Base-by-base conservation (phyloP, 805 yeast genomes). In the Pichia heedii region DNA sequence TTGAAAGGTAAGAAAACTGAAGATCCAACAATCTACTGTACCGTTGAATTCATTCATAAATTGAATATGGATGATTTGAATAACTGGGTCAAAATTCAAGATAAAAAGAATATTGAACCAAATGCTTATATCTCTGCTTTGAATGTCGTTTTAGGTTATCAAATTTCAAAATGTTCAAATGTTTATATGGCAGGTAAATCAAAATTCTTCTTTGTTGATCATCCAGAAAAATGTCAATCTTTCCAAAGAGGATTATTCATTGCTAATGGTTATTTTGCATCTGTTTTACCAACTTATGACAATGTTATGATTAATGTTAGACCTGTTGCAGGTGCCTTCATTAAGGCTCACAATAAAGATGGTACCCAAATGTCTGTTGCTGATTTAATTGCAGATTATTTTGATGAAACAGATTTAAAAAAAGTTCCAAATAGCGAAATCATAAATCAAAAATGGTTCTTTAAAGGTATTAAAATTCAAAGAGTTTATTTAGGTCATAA, bases 251-350 rank as follows among this genome's bases (percentile, higher is more conserved):
- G 64, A 21, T 42, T 60, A 16, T 54, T 45, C 19, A 54, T 61
- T 24, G 58, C 58, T 26, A 54, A 50, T 36, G 64, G 64, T 24
- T 59, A 54, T 40, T 59, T 43, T 50, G 56, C 60, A 9, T 56
- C 64, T 26, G 57, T 60, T 33, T 42, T 54, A 18, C 59, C 61
- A 16, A 50, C 61, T 10, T 54, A 47, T 41, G 55, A 58, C 26
- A 48, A 50, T 36, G 46, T 60, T 33, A 47, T 57, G 42, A 46
- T 60, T 33, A 59, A 59, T 46, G 48, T 57, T 29, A 55, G 61
- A 41, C 53, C 60, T 9, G 57, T 56, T 26, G 52, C 58, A 3
- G 56, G 60, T 34, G 60, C 52, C 1, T 59, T 59, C 34, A 48
- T 57, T 41, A 52, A 56, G 22, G 48, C 61, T 3, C 61, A 54